Percentiles rank a stretch among this genome's conserved stretches.
These are phyloP conservation scores for Candida easanensis DNA, from an alignment of 805 yeast genomes.

Conservation along the genomic window DNA sequence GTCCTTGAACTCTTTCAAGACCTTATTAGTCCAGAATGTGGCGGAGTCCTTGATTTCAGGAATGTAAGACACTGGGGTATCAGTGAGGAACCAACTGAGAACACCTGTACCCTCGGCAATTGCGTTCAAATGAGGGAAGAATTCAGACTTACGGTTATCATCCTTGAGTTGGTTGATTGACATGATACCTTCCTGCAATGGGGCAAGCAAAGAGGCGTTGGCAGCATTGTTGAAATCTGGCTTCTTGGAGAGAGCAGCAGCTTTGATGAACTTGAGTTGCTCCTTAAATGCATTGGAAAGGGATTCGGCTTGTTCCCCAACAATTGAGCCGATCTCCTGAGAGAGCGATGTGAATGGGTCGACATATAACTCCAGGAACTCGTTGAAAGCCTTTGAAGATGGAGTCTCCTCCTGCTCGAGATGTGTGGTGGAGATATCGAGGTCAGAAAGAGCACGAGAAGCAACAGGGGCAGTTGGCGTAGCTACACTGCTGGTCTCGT, in stretches of 20 bases:
- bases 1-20: slow-evolving; percentile 80
- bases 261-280: slow-evolving; percentile 57
- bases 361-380: slow-evolving; percentile 48
- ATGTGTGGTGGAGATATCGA: slow-evolving; percentile 8
- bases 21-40: slow-evolving; percentile 91
- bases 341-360: slow-evolving; percentile 60
- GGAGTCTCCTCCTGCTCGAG: slow-evolving; percentile 25
- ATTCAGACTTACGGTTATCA: slow-evolving; percentile 62
- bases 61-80: slow-evolving; percentile 71
- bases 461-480: slow-evolving; percentile 2
- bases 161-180: slow-evolving; percentile 68
- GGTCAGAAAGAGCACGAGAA: slow-evolving; percentile 10
- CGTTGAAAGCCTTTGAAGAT: slow-evolving; percentile 51
- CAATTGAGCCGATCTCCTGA: slow-evolving; percentile 49
- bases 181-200: slow-evolving; percentile 62
- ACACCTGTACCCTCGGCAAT: slow-evolving; percentile 88
- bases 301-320: slow-evolving; percentile 51
- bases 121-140: slow-evolving; percentile 71
- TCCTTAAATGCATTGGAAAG: slow-evolving; percentile 52
- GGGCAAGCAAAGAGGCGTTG: slow-evolving; percentile 56
- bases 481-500: slow-evolving; percentile 7
- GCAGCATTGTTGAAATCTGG: slow-evolving; percentile 57
- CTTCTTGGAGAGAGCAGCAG: slow-evolving; percentile 59
- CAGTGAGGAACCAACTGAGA: slow-evolving; percentile 83
- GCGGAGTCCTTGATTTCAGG: slow-evolving; percentile 88